phyloP scores from a whole-genome alignment of 768 basidiomycete species.

The Russula emetica region DNA sequence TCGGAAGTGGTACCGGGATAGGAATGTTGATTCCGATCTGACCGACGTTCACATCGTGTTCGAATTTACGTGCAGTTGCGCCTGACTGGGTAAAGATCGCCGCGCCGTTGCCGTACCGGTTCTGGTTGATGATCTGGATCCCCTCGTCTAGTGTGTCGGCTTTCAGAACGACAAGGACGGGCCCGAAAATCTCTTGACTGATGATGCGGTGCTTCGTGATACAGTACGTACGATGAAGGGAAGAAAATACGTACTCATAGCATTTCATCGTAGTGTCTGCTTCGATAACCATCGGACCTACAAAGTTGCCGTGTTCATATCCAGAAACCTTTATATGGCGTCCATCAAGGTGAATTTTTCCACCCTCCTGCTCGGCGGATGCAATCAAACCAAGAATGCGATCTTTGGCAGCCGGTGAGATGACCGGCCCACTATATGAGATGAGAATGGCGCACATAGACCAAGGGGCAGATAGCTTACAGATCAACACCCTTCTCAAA shows the following conservation, averaged over 20 bases:
- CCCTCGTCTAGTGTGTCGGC: slow-evolving; percentile 88
- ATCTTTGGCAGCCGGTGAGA: slow-evolving; percentile 76
- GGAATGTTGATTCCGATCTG: slow-evolving; percentile 93
- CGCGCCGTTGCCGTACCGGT: slow-evolving; percentile 90
- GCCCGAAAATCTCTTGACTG: slow-evolving; percentile 95
- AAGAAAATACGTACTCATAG: slow-evolving; percentile 60
- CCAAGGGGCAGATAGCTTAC: slow-evolving; percentile 41
- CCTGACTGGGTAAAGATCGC: slow-evolving; percentile 97
- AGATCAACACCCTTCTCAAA: slow-evolving; percentile 86
- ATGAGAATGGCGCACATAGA: slow-evolving; percentile 4
- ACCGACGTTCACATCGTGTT: slow-evolving; percentile 80
- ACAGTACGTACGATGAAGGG: background rate
- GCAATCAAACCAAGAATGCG: slow-evolving; percentile 72
- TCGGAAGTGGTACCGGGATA: slow-evolving; percentile 86
- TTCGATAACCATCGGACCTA: slow-evolving; percentile 89
- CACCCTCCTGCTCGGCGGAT: slow-evolving; percentile 75
- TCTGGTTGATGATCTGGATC: slow-evolving; percentile 82
- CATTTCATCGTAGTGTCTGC: slow-evolving; percentile 78
- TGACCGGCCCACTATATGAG: slow-evolving; percentile 60
- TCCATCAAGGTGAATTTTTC: slow-evolving; percentile 83
- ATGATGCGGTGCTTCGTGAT: slow-evolving; percentile 33
- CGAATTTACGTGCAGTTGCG: slow-evolving; percentile 91
- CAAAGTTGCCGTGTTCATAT: slow-evolving; percentile 88
- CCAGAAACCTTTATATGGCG: slow-evolving; percentile 60
- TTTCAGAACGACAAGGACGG: slow-evolving; percentile 72